Evolutionary conservation across 306 rosid genomes (phyloP), one percentile per base, ranked within the genome.

Genomic region (Fragaria nilgerrensis): DNA sequence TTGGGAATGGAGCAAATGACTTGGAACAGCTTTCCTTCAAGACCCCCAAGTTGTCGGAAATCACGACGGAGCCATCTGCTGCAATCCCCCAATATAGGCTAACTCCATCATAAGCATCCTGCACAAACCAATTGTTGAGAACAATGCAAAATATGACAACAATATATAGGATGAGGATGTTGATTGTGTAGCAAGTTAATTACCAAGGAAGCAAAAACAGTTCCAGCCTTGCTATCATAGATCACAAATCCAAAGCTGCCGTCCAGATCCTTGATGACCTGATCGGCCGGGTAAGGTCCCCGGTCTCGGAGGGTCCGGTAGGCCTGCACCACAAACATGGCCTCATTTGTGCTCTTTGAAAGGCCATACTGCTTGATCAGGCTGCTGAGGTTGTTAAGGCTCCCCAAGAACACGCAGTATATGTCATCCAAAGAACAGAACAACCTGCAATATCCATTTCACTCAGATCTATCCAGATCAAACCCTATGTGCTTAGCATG

Each of bases 261-360:
- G 17, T 95, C 99, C 22, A 95, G 89, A 25, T 90, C 94, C 61
- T 88, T 89, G 20, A 95, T 90, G 76, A 95, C 99, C 77, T 95
- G 97, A 84, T 95, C 96, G 10, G 99, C 99, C 0, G 97, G 99
- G 83, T 95, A 95, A 0, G 97, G 99, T 29, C 93, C 95, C 13
- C 99, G 82, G 47, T 95, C 99, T 0, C 99, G 88, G 27, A 95
- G 96, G 14, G 99, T 95, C 83, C 90, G 77, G 29, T 92, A 95
- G 36, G 97, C 97, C 84, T 92, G 89, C 6, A 69, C 90, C 76
- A 95, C 87, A 41, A 92, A 84, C 86, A 92, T 71, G 5, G 97
- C 97, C 82, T 95, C 97, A 13, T 95, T 86, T 47, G 87, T 82
- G 73, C 78, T 80, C 85, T 92, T 95, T 56, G 97, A 88, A 10